Base-by-base conservation (phyloP, 306 rosid species). In the Crataegus laevigata region DNA sequence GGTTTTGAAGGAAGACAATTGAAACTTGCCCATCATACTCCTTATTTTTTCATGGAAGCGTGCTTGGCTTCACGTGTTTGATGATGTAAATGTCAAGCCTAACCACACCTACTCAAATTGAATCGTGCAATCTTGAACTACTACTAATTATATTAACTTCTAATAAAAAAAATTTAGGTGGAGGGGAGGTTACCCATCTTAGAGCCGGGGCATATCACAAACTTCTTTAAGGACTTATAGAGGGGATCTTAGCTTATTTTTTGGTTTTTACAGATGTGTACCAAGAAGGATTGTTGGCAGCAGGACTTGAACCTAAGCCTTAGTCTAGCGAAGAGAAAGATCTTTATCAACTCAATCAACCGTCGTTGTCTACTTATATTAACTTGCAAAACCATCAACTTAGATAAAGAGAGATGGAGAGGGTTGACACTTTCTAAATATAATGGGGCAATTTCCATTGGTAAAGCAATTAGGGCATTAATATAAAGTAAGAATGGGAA, bases 71-170 rank as follows among this genome's bases (percentile, higher is more conserved):
- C 85, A 85, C 89, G 88, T 73, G 87, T 82, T 75, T 73, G 79
- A 80, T 82, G 90, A 87, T 82, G 63, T 32, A 43, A 71, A 72
- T 8, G 69, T 68, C 57, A 58, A 77, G 65, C n/a, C 66, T 54
- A 75, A 57, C 66, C 75, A 59, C 7, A 25, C 18, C 29, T 52
- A 25, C 66, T 21, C 15, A 71, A 50, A 50, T 29, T 68, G 79
- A 72, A 79, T 81, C 73, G 84, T 85, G 81, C 84, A 64, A 68
- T 87, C 80, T 75, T 61, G 72, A 77, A 58, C 82, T 73, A 82
- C 75, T 59, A 40, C 12, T 84, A n/a, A 4, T n/a, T n/a, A 30
- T 43, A 57, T 59, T 15, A 22, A 55, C 57, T n/a, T 72, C 43
- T 36, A 36, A 36, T 36, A 36, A 36, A 36, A 36, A 36, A 6